Evolutionary conservation across 352 stramenopile species (phyloP).

Genomic region (Globisporangium sylvaticum): DNA sequence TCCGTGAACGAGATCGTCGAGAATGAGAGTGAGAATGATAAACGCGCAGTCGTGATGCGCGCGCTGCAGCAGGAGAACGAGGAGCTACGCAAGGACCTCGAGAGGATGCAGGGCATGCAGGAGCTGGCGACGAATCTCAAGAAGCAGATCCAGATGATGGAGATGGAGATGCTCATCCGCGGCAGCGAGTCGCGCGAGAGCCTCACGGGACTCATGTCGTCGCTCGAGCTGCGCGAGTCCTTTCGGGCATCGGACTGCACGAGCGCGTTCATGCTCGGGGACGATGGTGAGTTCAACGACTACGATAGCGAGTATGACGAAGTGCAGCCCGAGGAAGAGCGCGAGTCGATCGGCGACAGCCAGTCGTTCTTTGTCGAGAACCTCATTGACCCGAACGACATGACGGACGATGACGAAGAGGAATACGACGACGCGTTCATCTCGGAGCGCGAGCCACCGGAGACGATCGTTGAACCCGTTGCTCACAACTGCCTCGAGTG

Average conservation of each 20-base stretch:
- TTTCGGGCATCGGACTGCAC: slow-evolving; percentile 8
- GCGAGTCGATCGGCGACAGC: slow-evolving; percentile 12
- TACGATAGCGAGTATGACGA: slow-evolving; percentile 5
- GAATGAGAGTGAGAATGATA: background rate
- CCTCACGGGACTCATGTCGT: slow-evolving; percentile 19
- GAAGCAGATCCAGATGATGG: slow-evolving; percentile 33
- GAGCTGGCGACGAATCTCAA: slow-evolving; percentile 26
- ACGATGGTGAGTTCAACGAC: background rate
- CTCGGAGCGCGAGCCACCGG: slow-evolving; percentile 16
- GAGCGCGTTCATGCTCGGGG: slow-evolving; percentile 3
- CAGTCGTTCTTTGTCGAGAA: slow-evolving; percentile 20
- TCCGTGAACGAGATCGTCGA: slow-evolving; percentile 34
- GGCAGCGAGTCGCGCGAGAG: slow-evolving; percentile 10
- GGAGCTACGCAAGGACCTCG: slow-evolving; percentile 31
- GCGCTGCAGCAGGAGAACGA: slow-evolving; percentile 44
- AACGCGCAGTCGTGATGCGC: slow-evolving; percentile 13
- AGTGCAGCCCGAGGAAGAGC: slow-evolving; percentile 28
- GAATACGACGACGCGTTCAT: background rate
- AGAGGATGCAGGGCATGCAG: slow-evolving; percentile 29
- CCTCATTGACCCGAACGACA: slow-evolving; percentile 12
- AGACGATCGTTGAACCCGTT: background rate
- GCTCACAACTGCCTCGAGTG: background rate
- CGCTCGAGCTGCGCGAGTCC: slow-evolving; percentile 15
- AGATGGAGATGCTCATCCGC: slow-evolving; percentile 18
- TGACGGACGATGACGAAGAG: slow-evolving; percentile 27